phyloP scores from a whole-genome alignment of 495 filamentous ascomycete genomes.

The Xylaria scruposa region DNA sequence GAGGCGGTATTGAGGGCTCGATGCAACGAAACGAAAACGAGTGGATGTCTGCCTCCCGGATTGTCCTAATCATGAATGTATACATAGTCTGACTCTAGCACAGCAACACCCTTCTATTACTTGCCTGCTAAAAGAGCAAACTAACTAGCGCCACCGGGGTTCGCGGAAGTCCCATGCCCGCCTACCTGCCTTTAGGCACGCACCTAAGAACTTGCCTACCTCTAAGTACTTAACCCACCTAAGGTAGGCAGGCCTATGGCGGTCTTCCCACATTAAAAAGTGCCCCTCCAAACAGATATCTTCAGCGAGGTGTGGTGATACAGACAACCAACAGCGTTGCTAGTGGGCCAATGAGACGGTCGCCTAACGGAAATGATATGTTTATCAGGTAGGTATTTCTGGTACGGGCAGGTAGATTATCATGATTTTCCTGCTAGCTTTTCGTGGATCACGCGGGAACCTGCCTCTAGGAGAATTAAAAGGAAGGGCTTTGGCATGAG shows the following conservation, averaged over 20 bases:
- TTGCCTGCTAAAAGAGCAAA: not conserved
- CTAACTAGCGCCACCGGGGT: constrained; percentile 14
- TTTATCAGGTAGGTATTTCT: not conserved
- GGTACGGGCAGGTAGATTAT: too few species aligned
- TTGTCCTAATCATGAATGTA: constrained; percentile 2
- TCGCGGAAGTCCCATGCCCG: not conserved
- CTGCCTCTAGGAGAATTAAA: not conserved
- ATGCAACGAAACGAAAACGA: not conserved
- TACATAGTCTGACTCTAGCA: not conserved
- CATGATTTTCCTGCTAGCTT: not conserved
- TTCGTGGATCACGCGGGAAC: not conserved
- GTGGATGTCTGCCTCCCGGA: constrained; percentile 6
- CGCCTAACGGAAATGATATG: not conserved
- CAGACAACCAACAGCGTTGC: not conserved
- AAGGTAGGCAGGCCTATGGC: not conserved
- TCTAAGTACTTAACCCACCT: too few species aligned
- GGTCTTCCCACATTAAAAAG: not conserved
- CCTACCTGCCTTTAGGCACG: not conserved
- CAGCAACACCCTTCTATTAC: not conserved
- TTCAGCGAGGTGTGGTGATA: not conserved
- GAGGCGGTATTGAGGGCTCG: constrained; percentile 7
- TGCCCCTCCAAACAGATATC: not conserved
- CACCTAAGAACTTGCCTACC: not conserved
- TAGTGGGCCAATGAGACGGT: not conserved
- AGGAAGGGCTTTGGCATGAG: too few species aligned